Conservation (phyloP, 257 asterid genomes). For the Lycium barbarum region DNA sequence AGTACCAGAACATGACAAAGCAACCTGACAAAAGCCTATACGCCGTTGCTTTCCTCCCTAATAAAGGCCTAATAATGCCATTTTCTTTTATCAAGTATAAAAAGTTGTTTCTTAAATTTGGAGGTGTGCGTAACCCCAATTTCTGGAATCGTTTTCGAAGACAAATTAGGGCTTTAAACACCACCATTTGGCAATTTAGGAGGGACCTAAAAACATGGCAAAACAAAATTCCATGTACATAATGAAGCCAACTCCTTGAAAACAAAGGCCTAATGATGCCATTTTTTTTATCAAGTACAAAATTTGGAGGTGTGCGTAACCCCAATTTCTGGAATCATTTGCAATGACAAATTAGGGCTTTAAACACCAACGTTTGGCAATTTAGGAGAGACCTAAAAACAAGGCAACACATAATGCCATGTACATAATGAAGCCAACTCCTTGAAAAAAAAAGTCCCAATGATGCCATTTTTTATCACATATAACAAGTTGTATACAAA, state of each 20-base stretch:
- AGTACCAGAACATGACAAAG: conserved; percentile 2
- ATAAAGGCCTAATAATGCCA: not conserved
- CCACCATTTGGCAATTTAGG: not conserved
- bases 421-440: too few species aligned
- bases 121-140: conserved; percentile 22
- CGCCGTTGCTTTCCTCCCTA: not conserved
- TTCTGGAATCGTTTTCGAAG: not conserved
- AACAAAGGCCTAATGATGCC: too few species aligned
- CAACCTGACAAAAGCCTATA: not conserved
- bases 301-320: too few species aligned
- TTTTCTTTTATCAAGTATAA: too few species aligned
- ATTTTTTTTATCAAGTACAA: too few species aligned
- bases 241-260: conserved; percentile 6
- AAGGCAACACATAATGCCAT: not conserved
- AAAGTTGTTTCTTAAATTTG: not conserved
- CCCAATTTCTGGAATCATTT: too few species aligned
- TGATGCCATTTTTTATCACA: not conserved
- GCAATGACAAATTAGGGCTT: too few species aligned
- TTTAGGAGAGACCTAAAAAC: too few species aligned
- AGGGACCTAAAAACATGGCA: not conserved
- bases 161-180: conserved; percentile 19
- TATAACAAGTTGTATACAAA: not conserved
- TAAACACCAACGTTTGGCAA: too few species aligned
- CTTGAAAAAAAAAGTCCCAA: not conserved
- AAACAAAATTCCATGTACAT: not conserved